Conservation (phyloP, 2,329 filamentous ascomycete species). For the Penicillium sp. region DNA sequence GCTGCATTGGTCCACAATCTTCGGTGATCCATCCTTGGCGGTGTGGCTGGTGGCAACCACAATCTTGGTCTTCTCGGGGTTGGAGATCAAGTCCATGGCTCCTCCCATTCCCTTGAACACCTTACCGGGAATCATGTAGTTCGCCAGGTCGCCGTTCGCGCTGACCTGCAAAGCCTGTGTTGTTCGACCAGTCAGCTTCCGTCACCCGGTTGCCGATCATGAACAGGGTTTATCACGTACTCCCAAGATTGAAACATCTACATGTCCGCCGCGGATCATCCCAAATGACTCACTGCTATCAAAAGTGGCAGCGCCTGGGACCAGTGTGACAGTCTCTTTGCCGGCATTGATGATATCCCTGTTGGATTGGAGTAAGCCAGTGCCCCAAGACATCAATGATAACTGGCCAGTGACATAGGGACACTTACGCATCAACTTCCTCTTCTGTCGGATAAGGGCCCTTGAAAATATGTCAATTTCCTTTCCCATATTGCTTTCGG, state of each 20-base stretch:
- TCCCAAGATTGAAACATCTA: conserved; percentile 77
- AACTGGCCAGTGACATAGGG: too few relatives aligned
- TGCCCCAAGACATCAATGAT: too few relatives aligned
- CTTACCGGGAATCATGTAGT: conserved; percentile 86
- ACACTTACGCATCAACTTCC: conserved; percentile 53
- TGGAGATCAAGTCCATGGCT: conserved; percentile 66
- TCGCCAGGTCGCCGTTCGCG: conserved; percentile 69
- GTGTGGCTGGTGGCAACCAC: conserved; percentile 63
- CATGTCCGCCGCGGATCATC: conserved; percentile 78
- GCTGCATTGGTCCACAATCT: conserved; percentile 56
- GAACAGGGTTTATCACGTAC: too few relatives aligned
- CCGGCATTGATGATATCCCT: conserved; percentile 74
- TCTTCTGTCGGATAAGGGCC: conserved; percentile 67
- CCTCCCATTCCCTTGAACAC: conserved; percentile 79
- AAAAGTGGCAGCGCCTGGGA: conserved; percentile 67
- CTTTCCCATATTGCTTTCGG: background rate
- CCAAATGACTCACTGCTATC: conserved; percentile 73
- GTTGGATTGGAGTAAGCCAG: too few relatives aligned
- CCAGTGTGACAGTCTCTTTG: conserved; percentile 75
- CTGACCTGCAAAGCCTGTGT: conserved; percentile 75
- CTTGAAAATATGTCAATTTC: conserved; percentile 17
- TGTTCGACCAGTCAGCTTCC: too few relatives aligned
- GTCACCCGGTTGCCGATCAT: too few relatives aligned
- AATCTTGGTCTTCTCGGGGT: conserved; percentile 63
- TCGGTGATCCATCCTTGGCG: conserved; percentile 60